Evolutionary conservation across 1,284 basidiomycete species (phyloP).

Genomic region (Phaffia rhodozyma): DNA sequence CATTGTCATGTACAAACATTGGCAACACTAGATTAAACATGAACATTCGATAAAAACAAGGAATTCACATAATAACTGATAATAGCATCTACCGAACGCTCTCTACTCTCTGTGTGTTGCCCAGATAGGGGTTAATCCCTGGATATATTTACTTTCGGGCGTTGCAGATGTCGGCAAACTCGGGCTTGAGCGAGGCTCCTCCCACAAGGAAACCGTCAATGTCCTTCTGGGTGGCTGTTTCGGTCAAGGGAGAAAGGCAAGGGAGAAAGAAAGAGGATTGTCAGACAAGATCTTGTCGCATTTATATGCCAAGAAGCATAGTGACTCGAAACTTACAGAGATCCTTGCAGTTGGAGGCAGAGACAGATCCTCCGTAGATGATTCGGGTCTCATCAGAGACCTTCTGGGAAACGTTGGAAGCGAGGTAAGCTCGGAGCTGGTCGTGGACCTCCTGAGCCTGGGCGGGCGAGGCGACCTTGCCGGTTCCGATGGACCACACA

Average conservation of each 20-base stretch:
- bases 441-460: constrained; percentile 84
- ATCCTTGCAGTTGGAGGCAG: constrained; percentile 73
- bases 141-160: constrained; percentile 27
- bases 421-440: constrained; percentile 68
- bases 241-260: not conserved
- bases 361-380: constrained; percentile 94
- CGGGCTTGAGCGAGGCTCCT: constrained; percentile 93
- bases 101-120: too few species aligned
- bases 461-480: constrained; percentile 81
- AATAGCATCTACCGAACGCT: too few species aligned
- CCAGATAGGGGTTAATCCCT: too few species aligned
- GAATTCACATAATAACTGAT: too few species aligned
- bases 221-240: constrained; percentile 57
- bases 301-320: not conserved
- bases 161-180: constrained; percentile 89
- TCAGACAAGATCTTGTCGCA: too few species aligned
- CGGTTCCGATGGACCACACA: constrained; percentile 98
- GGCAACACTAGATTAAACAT: too few species aligned
- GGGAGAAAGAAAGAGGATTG: not conserved
- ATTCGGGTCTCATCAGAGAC: constrained; percentile 71
- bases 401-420: constrained; percentile 49
- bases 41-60: too few species aligned
- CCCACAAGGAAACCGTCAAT: constrained; percentile 99
- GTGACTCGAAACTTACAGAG: constrained; percentile 46
- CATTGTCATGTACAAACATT: too few species aligned